Evolutionary conservation across 2,329 filamentous ascomycete species (phyloP), one percentile per base, ranked within the genome.

Genomic region (Dissoconium aciculare): DNA sequence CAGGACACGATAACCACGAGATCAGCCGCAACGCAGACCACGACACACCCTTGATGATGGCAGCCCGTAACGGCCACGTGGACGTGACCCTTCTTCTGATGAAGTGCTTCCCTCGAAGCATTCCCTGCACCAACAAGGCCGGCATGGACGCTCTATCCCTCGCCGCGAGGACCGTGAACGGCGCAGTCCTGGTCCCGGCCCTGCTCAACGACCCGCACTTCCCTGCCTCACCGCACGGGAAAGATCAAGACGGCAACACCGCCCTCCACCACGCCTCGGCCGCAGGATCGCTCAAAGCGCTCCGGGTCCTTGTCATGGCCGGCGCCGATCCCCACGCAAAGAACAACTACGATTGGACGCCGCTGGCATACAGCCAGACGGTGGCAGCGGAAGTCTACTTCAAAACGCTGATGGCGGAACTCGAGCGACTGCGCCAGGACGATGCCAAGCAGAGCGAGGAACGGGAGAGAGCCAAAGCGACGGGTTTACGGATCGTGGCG

Each of bases 311-410:
- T 31, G 64, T 92, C 9, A 74, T 78, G 3, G 80, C 79, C 1
- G 83, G 83, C 8, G 81, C 83, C 0, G 76, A 84, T 43, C 70
- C 79, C 0, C 65, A 77, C 32, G 71, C 70, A 33, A 66, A 66
- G 42, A 92, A 92, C 49, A 60, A 72, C 2, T 82, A 76, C 63
- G 76, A 71, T 49, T 91, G 83, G 80, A 84, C 75, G 1, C 78
- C 84, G 0, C 66, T 84, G n/a, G 72, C 76, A 11, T 92, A 92
- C 53, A 81, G 75, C 39, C 73, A 79, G 10, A 87, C 79, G 0
- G 75, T 83, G 5, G 77, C 83, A 50, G 80, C 81, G 2, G 82
- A 91, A 55, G 78, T 84, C 1, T 89, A 91, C 50, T 74, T 89
- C 38, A 82, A 80, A 56, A 72, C 71, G 10, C 56, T 92, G 32